phyloP scores from a whole-genome alignment of 2,329 filamentous ascomycete genomes.

The Penicillium sumatraense region DNA sequence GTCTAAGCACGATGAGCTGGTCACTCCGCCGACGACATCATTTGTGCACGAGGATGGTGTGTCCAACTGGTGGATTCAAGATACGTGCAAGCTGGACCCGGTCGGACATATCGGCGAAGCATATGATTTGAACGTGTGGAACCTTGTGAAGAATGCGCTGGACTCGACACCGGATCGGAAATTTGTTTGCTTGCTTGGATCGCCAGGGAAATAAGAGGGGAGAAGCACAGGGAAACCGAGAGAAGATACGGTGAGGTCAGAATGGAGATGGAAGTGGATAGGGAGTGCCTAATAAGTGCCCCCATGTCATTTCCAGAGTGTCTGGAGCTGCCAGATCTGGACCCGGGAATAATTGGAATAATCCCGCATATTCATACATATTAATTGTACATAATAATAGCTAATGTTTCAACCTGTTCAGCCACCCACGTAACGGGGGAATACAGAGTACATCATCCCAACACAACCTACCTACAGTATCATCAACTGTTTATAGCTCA shows the following conservation, averaged over 20 bases:
- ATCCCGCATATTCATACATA: neutral
- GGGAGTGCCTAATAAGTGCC: neutral
- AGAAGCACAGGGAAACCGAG: neutral
- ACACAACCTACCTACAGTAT: no score
- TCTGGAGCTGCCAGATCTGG: no score
- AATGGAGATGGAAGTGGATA: neutral
- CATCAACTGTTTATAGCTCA: no score
- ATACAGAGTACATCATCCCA: neutral
- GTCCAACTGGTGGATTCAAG: slow-evolving; percentile 38
- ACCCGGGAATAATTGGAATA: no score
- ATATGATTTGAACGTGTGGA: slow-evolving; percentile 46
- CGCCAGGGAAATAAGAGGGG: slow-evolving; percentile 30
- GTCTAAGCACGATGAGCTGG: slow-evolving; percentile 39
- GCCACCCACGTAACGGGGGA: neutral
- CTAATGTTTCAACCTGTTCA: slow-evolving; percentile 2
- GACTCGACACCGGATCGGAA: slow-evolving; percentile 31
- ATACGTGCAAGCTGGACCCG: slow-evolving; percentile 36
- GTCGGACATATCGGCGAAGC: slow-evolving; percentile 45
- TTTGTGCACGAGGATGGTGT: slow-evolving; percentile 40
- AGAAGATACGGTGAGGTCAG: neutral
- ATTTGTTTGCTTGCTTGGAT: slow-evolving; percentile 35
- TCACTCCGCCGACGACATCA: slow-evolving; percentile 37
- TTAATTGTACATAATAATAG: slow-evolving; percentile 3
- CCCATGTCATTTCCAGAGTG: no score
- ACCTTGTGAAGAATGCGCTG: slow-evolving; percentile 43